Base-by-base conservation (phyloP, 2,329 filamentous ascomycete genomes). In the Thelonectria blattea region DNA sequence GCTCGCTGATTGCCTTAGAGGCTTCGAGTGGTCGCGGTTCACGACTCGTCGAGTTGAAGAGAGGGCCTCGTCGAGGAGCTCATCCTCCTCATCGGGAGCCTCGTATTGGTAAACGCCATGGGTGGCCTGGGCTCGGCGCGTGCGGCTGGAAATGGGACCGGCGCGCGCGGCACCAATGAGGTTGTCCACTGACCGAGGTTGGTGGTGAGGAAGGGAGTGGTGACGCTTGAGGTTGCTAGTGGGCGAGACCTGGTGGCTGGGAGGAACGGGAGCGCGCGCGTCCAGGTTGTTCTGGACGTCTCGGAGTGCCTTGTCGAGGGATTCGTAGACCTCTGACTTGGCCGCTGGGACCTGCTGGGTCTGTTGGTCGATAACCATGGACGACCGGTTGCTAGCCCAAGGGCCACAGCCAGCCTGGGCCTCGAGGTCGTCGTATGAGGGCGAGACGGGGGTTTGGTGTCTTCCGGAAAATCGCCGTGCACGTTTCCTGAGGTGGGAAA, bases 31-130 rank as follows among this genome's bases (percentile, higher is more conserved):
- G 51, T 71, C 76, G 10, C 87, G 88, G 72, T 87, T 89, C 71
- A 91, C 90, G 8, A 88, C 91, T 62, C 86, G 87, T 69, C 89
- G 89, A 0, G 93, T 91, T 6, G 91, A 92, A 50, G 88, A 85
- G 43, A 97, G 81, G 18, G 88, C 93, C 76, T 99, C 95, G 68
- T 97, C 93, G 10, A 98, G 83, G 10, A 99, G 84, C 77, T 99
- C 95, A 61, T 99, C 95, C 73, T 98, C 94, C 76, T 99, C 95
- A 70, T 96, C 93, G 1, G 95, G 92, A 0, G 93, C 93, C 72
- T 99, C 95, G 73, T 98, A 97, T 63, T 92, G 89, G 69, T 91
- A 90, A 50, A 91, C 87, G 5, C 91, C 90, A 63, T 92, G 89
- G 5, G 74, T 73, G 14, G 91, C 88, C 74, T 96, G 85, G 12